A percentile compares a stretch with the other conserved stretches of the same genome.
These are phyloP conservation scores for Fraxinus baroniana DNA, from an alignment of 305 asterid genomes.

Conservation along the genomic window DNA sequence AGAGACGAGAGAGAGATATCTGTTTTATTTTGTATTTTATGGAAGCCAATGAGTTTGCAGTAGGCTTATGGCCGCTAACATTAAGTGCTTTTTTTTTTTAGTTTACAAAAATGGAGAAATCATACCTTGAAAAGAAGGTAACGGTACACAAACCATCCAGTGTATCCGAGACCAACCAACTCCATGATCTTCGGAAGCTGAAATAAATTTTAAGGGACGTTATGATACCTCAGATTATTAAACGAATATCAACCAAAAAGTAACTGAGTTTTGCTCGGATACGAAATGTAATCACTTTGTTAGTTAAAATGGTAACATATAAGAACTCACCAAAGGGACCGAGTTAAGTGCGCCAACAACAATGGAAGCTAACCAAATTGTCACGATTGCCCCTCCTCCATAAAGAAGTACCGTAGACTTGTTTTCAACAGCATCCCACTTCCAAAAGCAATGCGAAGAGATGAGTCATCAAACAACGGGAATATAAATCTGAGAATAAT, in stretches of 20 bases:
- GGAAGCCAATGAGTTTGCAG: neutral
- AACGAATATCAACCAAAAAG: neutral
- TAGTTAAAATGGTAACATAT: neutral
- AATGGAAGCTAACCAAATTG: slow-evolving; percentile 74
- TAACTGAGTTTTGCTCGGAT: neutral
- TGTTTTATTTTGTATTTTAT: neutral
- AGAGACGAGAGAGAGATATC: neutral
- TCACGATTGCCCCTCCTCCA: slow-evolving; percentile 86
- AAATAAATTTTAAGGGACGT: neutral
- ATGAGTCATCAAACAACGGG: neutral
- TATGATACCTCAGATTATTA: neutral
- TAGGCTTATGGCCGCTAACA: neutral
- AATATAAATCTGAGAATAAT: neutral
- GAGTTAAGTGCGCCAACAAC: slow-evolving; percentile 87
- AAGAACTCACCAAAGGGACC: slow-evolving; percentile 78
- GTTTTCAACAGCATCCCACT: slow-evolving; percentile 99
- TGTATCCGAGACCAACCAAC: slow-evolving; percentile 94
- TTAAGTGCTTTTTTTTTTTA: neutral
- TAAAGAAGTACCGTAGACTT: slow-evolving; percentile 72
- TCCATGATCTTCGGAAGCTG: slow-evolving; percentile 98
- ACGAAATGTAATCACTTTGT: neutral
- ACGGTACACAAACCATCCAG: slow-evolving; percentile 98
- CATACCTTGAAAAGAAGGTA: slow-evolving; percentile 95
- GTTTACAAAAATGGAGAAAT: neutral
- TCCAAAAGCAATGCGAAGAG: neutral